These are phyloP conservation scores for Eucalyptus marginata DNA, from an alignment of 345 rosid species.

Conservation along the genomic window DNA sequence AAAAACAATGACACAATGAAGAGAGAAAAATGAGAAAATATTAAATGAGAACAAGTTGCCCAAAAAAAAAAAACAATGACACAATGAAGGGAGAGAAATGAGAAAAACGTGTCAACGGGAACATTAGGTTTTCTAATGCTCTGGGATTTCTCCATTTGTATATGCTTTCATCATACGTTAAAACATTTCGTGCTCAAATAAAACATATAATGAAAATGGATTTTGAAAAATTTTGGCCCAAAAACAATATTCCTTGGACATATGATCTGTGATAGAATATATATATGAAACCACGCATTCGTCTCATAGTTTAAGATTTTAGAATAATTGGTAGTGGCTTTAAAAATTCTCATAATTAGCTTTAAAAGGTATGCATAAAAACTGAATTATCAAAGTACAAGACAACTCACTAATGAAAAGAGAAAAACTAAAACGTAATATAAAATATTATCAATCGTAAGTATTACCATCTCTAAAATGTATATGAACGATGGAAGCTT, in stretches of 20 bases:
- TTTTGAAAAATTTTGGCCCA: background rate
- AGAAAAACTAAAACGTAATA: background rate
- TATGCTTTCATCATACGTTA: background rate
- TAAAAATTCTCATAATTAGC: background rate
- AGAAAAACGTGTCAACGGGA: background rate
- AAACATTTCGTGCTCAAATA: background rate
- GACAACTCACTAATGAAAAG: background rate
- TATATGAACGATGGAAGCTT: background rate
- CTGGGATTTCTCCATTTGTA: too few relatives aligned
- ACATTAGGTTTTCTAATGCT: too few relatives aligned
- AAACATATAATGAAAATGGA: background rate
- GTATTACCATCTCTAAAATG: background rate
- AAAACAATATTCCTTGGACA: background rate
- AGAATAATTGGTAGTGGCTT: fast-evolving
- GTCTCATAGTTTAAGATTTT: fast-evolving
- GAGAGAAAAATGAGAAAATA: background rate
- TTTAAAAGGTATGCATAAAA: background rate
- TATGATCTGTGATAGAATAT: too few relatives aligned
- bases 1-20: background rate
- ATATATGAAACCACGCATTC: too few relatives aligned
- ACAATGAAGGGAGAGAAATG: background rate
- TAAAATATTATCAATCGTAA: background rate
- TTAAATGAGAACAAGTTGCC: background rate
- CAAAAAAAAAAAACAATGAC: background rate
- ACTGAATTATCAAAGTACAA: background rate